These are phyloP conservation scores for Chrysosphaeria jannelii DNA, from an alignment of 2,329 filamentous ascomycete genomes.

Conservation along the genomic window DNA sequence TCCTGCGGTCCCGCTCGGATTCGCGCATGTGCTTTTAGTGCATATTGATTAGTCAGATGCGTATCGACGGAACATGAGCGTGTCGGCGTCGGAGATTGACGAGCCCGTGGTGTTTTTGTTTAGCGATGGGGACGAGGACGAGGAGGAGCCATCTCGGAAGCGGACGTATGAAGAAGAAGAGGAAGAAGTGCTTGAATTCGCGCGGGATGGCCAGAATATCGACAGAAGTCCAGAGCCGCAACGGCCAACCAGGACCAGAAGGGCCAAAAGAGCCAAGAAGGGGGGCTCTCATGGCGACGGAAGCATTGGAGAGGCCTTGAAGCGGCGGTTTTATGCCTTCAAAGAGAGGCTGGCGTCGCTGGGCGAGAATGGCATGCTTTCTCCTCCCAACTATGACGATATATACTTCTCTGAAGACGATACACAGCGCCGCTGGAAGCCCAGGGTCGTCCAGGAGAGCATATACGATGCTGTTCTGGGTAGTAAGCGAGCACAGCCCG, in stretches of 20 bases:
- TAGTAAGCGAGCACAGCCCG: neutral
- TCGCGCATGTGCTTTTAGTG: too few species aligned
- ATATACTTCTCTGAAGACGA: slow-evolving; percentile 46
- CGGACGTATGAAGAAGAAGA: too few species aligned
- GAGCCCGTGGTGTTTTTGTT: too few species aligned
- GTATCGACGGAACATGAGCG: too few species aligned
- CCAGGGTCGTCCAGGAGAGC: neutral
- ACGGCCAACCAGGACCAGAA: slow-evolving; percentile 1
- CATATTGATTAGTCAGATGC: too few species aligned
- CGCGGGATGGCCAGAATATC: slow-evolving; percentile 1
- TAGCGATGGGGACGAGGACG: too few species aligned
- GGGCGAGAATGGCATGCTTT: slow-evolving; percentile 35
- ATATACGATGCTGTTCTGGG: neutral
- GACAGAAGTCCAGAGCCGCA: slow-evolving; percentile 1
- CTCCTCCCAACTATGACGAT: slow-evolving; percentile 50
- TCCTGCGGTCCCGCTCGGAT: too few species aligned
- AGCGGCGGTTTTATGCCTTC: slow-evolving; percentile 35
- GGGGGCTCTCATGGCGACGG: slow-evolving; percentile 9
- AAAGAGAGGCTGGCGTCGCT: slow-evolving; percentile 27
- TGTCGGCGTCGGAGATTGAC: too few species aligned
- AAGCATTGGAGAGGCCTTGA: slow-evolving; percentile 42
- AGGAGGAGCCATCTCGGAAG: too few species aligned
- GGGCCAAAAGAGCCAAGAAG: slow-evolving; percentile 5
- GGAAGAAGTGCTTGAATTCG: slow-evolving; percentile 5
- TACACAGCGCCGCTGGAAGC: slow-evolving; percentile 2